Percentiles rank a stretch among this genome's conserved stretches.
Evolutionary conservation across 2,329 filamentous ascomycete species (phyloP).

Genomic region (Plectosphaerella plurivora): DNA sequence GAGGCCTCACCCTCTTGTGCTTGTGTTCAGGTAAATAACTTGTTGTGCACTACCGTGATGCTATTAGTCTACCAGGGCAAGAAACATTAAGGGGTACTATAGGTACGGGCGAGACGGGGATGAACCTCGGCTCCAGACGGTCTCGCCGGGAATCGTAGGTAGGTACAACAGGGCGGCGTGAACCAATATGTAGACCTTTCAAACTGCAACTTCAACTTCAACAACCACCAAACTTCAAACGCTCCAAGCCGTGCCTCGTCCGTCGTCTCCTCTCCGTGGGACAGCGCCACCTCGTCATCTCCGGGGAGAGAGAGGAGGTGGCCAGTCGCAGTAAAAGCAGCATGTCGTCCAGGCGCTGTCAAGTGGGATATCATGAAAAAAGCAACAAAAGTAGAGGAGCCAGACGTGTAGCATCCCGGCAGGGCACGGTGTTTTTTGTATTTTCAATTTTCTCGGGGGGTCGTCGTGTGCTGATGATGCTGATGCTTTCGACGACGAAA

Average conservation of each 20-base stretch:
- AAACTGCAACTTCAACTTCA: neutral
- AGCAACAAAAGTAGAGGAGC: slow-evolving; percentile 3
- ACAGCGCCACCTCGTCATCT: neutral
- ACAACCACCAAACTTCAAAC: neutral
- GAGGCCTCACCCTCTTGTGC: too few relatives aligned
- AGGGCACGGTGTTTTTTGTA: slow-evolving; percentile 5
- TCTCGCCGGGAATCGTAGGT: slow-evolving; percentile 4
- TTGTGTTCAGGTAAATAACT: neutral
- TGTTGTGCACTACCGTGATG: slow-evolving; percentile 11
- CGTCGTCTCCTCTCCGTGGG: neutral
- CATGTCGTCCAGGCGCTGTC: slow-evolving; percentile 1
- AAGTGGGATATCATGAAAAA: slow-evolving; percentile 9
- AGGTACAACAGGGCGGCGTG: neutral
- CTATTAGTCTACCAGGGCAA: slow-evolving; percentile 3
- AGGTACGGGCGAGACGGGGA: slow-evolving; percentile 1
- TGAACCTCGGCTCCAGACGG: neutral
- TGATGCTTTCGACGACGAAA: slow-evolving; percentile 1
- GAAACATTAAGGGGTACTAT: slow-evolving; percentile 3
- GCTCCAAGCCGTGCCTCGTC: neutral
- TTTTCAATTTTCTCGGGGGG: too few relatives aligned
- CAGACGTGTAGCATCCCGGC: slow-evolving; percentile 11
- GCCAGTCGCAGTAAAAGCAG: neutral
- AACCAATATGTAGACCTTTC: neutral
- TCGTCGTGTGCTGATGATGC: neutral
- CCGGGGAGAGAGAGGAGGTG: neutral